phyloP scores from a whole-genome alignment of 108 stramenopile genomes.

The Cyclostephanos invisitatus region DNA sequence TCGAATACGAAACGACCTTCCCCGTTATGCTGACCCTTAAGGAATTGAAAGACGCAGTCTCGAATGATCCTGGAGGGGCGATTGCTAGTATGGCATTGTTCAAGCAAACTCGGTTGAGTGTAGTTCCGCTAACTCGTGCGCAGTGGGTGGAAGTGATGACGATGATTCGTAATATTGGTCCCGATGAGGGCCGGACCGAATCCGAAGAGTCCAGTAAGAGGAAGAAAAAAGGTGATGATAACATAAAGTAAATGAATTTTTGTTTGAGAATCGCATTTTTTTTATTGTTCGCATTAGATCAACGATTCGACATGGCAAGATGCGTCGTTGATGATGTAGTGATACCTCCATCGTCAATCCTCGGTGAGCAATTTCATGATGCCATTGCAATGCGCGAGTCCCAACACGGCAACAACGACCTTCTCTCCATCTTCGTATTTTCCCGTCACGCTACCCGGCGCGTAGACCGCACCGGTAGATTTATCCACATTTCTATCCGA shows the following conservation, averaged over 20 bases:
- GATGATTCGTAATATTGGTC: conserved; percentile 18
- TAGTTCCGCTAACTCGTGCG: conserved; percentile 36
- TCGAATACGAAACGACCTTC: conserved; percentile 49
- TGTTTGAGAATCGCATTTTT: background rate
- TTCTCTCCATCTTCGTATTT: conserved; percentile 43
- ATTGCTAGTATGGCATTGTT: conserved; percentile 52
- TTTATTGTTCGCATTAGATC: too few relatives aligned
- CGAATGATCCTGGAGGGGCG: conserved; percentile 24
- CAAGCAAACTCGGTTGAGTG: conserved; percentile 55
- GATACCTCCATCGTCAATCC: conserved; percentile 6
- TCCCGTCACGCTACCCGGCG: conserved; percentile 35
- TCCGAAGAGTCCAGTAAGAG: background rate
- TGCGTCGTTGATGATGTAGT: background rate
- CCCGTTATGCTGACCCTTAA: conserved; percentile 50
- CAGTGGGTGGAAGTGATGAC: conserved; percentile 43
- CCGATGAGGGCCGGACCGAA: background rate
- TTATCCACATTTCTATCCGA: conserved; percentile 19
- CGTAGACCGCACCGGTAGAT: conserved; percentile 41
- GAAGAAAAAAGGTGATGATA: background rate
- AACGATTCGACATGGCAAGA: too few relatives aligned
- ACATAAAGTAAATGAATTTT: background rate
- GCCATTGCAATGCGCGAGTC: conserved; percentile 78
- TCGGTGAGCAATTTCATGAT: conserved; percentile 57
- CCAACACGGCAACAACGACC: conserved; percentile 65
- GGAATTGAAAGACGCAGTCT: conserved; percentile 41